Conservation (phyloP, 441 rosid species). For the Bruguiera hainesii region DNA sequence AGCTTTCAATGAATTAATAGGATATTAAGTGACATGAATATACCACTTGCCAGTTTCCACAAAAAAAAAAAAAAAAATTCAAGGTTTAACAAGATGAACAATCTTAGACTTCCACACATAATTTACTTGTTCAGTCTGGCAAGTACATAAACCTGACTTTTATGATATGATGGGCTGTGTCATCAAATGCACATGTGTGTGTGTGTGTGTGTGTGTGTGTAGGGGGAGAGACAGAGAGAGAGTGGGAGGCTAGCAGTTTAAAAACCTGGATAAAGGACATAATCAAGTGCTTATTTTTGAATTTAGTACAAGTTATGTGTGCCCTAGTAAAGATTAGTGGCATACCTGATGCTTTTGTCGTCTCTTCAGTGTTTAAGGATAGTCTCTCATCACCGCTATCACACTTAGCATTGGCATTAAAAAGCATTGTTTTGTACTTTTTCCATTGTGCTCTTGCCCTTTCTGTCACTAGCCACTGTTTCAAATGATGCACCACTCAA, state of each 20-base stretch:
- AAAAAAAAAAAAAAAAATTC: not conserved
- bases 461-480: slow-evolving; percentile 80
- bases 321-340: not conserved
- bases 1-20: no score
- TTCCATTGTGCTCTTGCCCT: slow-evolving; percentile 78
- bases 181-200: no score
- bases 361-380: slow-evolving; percentile 23
- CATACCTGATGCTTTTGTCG: slow-evolving; percentile 31
- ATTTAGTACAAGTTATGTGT: not conserved
- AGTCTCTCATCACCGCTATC: slow-evolving; percentile 20
- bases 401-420: slow-evolving; percentile 41
- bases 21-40: no score
- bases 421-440: slow-evolving; percentile 66
- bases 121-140: not conserved
- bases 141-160: no score
- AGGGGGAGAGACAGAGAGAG: not conserved
- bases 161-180: no score
- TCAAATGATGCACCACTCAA: slow-evolving; percentile 10
- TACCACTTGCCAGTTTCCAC: not conserved
- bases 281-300: not conserved
- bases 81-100: not conserved
- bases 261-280: not conserved
- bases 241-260: not conserved
- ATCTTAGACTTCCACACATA: not conserved
- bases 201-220: no score